Evolutionary conservation across 2,329 filamentous ascomycete genomes (phyloP).

Genomic region (Cladorrhinum sp.): DNA sequence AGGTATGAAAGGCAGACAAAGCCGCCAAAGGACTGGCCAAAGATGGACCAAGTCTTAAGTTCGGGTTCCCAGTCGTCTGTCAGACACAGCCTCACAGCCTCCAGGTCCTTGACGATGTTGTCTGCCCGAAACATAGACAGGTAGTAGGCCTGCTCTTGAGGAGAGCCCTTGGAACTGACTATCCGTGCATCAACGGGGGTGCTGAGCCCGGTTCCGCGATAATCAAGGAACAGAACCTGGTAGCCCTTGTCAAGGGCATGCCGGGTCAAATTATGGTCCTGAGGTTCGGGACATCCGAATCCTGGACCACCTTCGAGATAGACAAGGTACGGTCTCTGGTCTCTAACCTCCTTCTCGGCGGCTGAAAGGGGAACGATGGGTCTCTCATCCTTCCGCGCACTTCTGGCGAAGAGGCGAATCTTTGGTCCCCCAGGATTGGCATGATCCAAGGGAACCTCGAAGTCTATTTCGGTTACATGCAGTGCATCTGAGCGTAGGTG

Average conservation of each 20-base stretch:
- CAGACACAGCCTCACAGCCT: slow-evolving; percentile 75
- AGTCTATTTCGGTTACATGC: slow-evolving; percentile 76
- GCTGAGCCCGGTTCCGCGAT: slow-evolving; percentile 84
- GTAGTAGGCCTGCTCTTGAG: slow-evolving; percentile 71
- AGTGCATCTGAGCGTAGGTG: slow-evolving; percentile 58
- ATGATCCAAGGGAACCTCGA: slow-evolving; percentile 82
- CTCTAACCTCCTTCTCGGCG: slow-evolving; percentile 20
- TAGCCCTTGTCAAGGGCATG: slow-evolving; percentile 75
- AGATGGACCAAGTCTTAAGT: slow-evolving; percentile 76
- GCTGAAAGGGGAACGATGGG: slow-evolving; percentile 50
- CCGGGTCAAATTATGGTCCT: slow-evolving; percentile 69
- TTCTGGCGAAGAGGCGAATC: slow-evolving; percentile 75
- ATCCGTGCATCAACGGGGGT: slow-evolving; percentile 73
- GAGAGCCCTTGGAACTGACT: slow-evolving; percentile 61
- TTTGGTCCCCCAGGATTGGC: slow-evolving; percentile 55
- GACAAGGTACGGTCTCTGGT: slow-evolving; percentile 57
- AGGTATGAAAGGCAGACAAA: slow-evolving; percentile 84
- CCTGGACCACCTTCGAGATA: slow-evolving; percentile 88
- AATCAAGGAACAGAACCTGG: slow-evolving; percentile 82
- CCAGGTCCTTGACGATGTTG: slow-evolving; percentile 83
- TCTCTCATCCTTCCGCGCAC: slow-evolving; percentile 63
- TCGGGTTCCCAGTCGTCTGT: slow-evolving; percentile 66
- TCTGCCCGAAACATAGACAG: slow-evolving; percentile 84
- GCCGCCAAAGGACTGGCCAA: slow-evolving; percentile 90
- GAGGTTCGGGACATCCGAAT: slow-evolving; percentile 70